Base-by-base conservation (phyloP, 2,329 filamentous ascomycete species). In the Beauveria sp. region DNA sequence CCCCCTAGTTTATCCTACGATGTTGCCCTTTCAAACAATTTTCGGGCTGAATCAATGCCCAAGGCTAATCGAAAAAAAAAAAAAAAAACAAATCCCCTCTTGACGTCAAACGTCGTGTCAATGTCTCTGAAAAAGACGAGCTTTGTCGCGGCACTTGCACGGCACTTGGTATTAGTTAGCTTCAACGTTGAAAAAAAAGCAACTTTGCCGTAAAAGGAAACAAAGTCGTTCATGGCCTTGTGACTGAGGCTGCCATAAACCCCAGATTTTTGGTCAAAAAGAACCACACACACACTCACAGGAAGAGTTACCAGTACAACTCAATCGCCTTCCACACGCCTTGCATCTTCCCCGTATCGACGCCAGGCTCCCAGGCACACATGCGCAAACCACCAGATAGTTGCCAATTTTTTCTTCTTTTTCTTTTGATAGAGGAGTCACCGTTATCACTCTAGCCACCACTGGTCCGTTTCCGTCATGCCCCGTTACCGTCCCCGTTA, bases 291-390 rank as follows among this genome's bases (percentile, higher is more conserved):
- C 30, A 34, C 28, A 28, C 28, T 28, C 28, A 28, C 8, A 8
- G 30, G 12, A 34, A 34, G 4, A 34, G 3, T 43, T 52, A 42
- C 45, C 47, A 51, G 24, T 10, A 34, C 34, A 34, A 59, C 56
- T 59, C 49, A 60, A 60, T 60, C 49, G 16, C 28, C 47, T 45
- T 14, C 20, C 34, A 22, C 45, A 52, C 47, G 52, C 57, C n/a
- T 24, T 10, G 30, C 34, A 30, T 58, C 46, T 28, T 18, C 10
- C 22, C 55, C 56, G 24, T 45, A 60, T 60, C 58, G 58, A 60
- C 58, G 58, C 58, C 58, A 60, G 58, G 58, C 58, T 26, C 18
- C 5, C 58, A 60, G 58, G 58, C 58, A 60, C 40, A n/a, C 58
- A 51, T 45, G 22, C 45, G 26, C 43, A 58, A 57, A 30, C 26